Conservation (phyloP, 139 green algal species). For the Pedinophyceae sp. region DNA sequence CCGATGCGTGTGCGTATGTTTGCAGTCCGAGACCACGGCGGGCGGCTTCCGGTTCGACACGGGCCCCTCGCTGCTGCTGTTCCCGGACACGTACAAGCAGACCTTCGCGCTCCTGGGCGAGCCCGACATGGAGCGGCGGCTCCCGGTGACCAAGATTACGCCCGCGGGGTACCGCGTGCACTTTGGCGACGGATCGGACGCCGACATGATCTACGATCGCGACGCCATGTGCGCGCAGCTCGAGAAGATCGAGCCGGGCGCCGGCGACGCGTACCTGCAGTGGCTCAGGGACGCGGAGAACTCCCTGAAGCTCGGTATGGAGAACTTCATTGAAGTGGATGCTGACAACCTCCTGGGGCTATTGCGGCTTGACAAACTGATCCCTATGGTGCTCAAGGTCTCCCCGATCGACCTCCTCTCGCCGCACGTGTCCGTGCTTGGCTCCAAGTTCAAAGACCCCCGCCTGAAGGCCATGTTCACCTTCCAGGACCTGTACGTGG, state of each 20-base stretch:
- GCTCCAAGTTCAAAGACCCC: conserved; percentile 32
- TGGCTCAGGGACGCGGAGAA: background rate
- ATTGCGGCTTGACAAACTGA: too few relatives aligned
- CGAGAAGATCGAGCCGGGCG: conserved; percentile 48
- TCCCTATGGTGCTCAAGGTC: conserved; percentile 38
- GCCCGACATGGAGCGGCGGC: too few relatives aligned
- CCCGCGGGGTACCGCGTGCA: conserved; percentile 60
- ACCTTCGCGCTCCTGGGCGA: conserved; percentile 47
- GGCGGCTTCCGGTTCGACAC: conserved; percentile 59
- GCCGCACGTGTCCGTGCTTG: conserved; percentile 23
- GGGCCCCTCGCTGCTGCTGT: conserved; percentile 56
- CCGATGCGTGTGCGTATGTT: background rate
- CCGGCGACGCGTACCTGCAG: conserved; percentile 25
- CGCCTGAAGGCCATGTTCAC: conserved; percentile 48
- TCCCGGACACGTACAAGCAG: conserved; percentile 47
- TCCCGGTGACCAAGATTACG: conserved; percentile 14
- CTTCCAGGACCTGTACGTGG: conserved; percentile 77
- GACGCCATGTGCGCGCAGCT: conserved; percentile 55
- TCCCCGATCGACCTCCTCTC: conserved; percentile 52
- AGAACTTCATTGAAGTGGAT: too few relatives aligned
- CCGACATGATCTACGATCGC: conserved; percentile 67
- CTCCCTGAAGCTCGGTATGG: too few relatives aligned
- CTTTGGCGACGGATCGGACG: conserved; percentile 25
- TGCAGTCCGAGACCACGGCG: too few relatives aligned
- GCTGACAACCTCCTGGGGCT: too few relatives aligned